Conservation (phyloP, 768 basidiomycete species). For the Tricholoma terreum region DNA sequence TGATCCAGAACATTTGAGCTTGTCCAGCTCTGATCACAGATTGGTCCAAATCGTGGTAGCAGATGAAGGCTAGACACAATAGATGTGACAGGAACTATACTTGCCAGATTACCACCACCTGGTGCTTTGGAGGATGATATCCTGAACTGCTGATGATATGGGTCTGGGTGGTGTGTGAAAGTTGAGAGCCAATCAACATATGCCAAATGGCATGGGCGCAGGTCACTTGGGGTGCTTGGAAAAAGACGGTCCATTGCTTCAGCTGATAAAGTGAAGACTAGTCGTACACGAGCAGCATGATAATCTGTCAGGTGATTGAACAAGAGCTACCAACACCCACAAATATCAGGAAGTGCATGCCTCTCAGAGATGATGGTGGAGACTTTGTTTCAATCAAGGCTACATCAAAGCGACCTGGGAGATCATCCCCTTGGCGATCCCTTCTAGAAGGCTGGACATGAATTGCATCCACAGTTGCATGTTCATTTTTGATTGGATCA, state of each 20-base stretch:
- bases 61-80: background rate
- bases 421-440: no score
- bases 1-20: no score
- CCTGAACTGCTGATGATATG: no score
- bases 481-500: conserved; percentile 5
- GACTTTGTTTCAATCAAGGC: background rate
- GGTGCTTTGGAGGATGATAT: no score
- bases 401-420: background rate
- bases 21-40: no score
- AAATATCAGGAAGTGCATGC: background rate
- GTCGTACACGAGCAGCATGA: no score
- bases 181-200: background rate
- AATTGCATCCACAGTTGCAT: no score
- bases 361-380: background rate
- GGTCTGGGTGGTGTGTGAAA: background rate
- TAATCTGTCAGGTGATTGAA: no score
- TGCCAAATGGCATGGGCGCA: background rate
- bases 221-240: background rate
- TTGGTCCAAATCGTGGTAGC: background rate
- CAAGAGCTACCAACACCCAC: background rate
- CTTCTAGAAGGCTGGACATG: no score
- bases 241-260: background rate
- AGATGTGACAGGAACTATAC: background rate
- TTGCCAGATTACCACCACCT: no score
- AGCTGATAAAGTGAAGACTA: no score